Evolutionary conservation across 345 rosid genomes (phyloP).

Genomic region (Eucalyptus brandiana): DNA sequence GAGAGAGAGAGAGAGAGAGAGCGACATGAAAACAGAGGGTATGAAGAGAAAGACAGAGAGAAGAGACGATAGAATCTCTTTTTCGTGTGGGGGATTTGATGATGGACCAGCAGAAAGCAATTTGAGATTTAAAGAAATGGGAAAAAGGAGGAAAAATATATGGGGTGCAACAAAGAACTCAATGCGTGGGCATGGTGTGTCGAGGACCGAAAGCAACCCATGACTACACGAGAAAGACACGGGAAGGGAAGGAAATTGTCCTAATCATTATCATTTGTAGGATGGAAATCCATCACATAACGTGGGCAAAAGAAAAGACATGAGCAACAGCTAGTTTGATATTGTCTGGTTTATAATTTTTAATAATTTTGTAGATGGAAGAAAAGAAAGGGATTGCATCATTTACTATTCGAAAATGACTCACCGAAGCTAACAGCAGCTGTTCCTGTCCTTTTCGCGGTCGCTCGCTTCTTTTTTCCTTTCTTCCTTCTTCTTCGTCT

Average conservation of each 20-base stretch:
- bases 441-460: not conserved
- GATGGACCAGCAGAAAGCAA: not conserved
- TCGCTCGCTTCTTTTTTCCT: not conserved
- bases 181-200: constrained; percentile 8
- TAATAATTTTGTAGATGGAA: not conserved
- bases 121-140: not conserved
- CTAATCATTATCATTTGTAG: not conserved
- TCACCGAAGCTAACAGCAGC: constrained; percentile 9
- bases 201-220: constrained; percentile 25
- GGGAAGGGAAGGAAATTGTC: not conserved
- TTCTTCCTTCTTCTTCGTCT: not conserved
- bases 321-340: not conserved
- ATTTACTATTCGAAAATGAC: constrained; percentile 42
- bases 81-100: not conserved
- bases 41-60: not conserved
- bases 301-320: not conserved
- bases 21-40: not conserved
- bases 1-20: not conserved
- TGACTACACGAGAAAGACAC: constrained; percentile 21
- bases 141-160: not conserved
- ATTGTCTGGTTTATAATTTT: not conserved
- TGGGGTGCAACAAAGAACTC: not conserved
- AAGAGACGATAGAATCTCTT: not conserved
- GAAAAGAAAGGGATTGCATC: not conserved
- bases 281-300: not conserved